A percentile compares a stretch with the other conserved stretches of the same genome.
Evolutionary conservation across 768 basidiomycete genomes (phyloP).

Genomic region (Multifurca ochricompacta): DNA sequence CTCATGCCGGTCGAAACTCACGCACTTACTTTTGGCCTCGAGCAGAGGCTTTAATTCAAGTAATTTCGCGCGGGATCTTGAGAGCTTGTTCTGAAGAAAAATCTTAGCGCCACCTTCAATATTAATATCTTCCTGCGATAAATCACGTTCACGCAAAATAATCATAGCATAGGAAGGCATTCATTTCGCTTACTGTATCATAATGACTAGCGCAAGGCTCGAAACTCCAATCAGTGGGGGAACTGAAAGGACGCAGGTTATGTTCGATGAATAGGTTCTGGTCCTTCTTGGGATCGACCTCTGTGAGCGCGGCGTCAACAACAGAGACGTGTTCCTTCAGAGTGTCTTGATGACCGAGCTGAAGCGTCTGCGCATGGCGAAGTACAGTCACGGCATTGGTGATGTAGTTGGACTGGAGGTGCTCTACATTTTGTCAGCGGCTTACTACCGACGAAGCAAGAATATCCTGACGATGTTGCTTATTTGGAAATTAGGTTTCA

Average conservation of each 20-base stretch:
- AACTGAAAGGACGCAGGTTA: slow-evolving; percentile 57
- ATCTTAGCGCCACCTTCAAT: slow-evolving; percentile 66
- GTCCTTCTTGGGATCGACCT: slow-evolving; percentile 52
- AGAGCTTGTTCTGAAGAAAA: slow-evolving; percentile 73
- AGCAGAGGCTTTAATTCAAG: slow-evolving; percentile 52
- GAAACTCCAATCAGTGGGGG: slow-evolving; percentile 63
- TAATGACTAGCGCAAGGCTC: slow-evolving; percentile 70
- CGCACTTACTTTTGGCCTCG: slow-evolving; percentile 49
- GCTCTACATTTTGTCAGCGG: slow-evolving; percentile 38
- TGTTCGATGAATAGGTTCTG: slow-evolving; percentile 65
- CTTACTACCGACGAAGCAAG: not conserved
- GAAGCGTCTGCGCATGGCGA: slow-evolving; percentile 50
- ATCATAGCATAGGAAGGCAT: not conserved
- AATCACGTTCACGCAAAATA: not conserved
- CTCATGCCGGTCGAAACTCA: slow-evolving; percentile 11
- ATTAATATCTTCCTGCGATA: slow-evolving; percentile 46
- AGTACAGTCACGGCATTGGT: slow-evolving; percentile 48
- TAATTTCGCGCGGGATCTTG: slow-evolving; percentile 51
- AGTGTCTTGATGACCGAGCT: slow-evolving; percentile 48
- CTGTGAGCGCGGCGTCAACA: slow-evolving; percentile 41
- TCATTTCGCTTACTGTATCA: slow-evolving; percentile 49
- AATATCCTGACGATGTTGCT: slow-evolving; percentile 63
- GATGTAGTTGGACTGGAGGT: slow-evolving; percentile 59
- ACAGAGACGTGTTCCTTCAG: slow-evolving; percentile 43
- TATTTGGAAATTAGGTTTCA: slow-evolving; percentile 19